Conservation (phyloP, 2,329 filamentous ascomycete species). For the Fusarium torreyae region DNA sequence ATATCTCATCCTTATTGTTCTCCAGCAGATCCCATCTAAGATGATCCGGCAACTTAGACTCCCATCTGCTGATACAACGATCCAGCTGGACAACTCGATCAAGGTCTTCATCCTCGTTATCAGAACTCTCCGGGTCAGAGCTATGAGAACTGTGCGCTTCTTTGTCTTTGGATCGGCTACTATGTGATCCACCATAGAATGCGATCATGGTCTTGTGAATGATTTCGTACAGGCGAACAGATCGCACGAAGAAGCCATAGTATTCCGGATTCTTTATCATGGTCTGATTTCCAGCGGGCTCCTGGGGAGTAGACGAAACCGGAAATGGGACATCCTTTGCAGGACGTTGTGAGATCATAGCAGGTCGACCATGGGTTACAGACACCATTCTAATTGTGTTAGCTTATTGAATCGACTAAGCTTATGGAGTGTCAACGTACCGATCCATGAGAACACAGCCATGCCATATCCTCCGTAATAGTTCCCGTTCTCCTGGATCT, state of each 20-base stretch:
- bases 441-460: conserved; percentile 58
- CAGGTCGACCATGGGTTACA: conserved; percentile 55
- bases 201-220: conserved; percentile 53
- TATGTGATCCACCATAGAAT: conserved; percentile 47
- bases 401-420: neutral
- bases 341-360: conserved; percentile 53
- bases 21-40: conserved; percentile 42
- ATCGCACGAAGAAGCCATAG: conserved; percentile 55
- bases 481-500: conserved; percentile 47
- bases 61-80: conserved; percentile 52
- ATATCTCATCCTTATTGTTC: conserved; percentile 45
- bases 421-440: conserved; percentile 34
- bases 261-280: conserved; percentile 18
- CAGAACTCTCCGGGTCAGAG: neutral
- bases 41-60: conserved; percentile 49
- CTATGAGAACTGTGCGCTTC: conserved; percentile 1
- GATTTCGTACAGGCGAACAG: conserved; percentile 57
- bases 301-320: neutral
- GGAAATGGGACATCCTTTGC: conserved; percentile 52
- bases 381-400: conserved; percentile 52
- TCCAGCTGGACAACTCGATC: conserved; percentile 54
- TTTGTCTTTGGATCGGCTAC: conserved; percentile 13
- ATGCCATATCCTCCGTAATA: conserved; percentile 55
- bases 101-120: conserved; percentile 49
- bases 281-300: neutral